Percentiles rank a stretch among this genome's conserved stretches.
phyloP scores from a whole-genome alignment of 345 rosid genomes.

The Gossypium anomalum region DNA sequence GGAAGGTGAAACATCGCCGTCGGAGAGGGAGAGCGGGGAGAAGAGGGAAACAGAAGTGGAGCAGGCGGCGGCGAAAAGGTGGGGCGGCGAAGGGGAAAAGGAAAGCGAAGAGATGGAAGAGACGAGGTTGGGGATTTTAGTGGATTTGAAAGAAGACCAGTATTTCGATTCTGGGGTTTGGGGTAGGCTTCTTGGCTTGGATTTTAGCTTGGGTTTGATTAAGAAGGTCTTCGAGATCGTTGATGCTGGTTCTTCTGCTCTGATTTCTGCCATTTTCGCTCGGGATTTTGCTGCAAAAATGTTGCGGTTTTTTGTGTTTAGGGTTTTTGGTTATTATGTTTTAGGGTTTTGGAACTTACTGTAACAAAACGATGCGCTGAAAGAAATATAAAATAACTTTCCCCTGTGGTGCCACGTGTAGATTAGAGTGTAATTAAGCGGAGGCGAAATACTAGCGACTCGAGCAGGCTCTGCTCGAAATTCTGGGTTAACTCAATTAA shows the following conservation, averaged over 20 bases:
- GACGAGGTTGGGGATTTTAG: slow-evolving; percentile 41
- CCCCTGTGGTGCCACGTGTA: too few species aligned
- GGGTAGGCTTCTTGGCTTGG: slow-evolving; percentile 47
- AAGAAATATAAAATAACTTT: not conserved
- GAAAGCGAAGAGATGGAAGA: slow-evolving; percentile 56
- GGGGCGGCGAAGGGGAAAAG: slow-evolving; percentile 61
- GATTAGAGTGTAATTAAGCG: too few species aligned
- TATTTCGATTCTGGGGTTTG: slow-evolving; percentile 76
- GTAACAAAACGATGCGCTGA: not conserved
- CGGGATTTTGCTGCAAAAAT: slow-evolving; percentile 8
- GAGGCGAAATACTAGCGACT: too few species aligned
- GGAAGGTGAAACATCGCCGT: slow-evolving; percentile 15
- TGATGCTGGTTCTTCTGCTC: slow-evolving; percentile 4
- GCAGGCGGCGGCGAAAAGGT: slow-evolving; percentile 64
- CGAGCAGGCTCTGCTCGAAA: too few species aligned
- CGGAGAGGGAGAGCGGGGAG: slow-evolving; percentile 41
- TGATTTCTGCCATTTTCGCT: slow-evolving; percentile 7
- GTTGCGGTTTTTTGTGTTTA: not conserved
- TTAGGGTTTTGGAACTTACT: not conserved
- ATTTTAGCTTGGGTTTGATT: slow-evolving; percentile 62
- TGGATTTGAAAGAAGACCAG: slow-evolving; percentile 86
- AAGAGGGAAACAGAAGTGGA: slow-evolving; percentile 67
- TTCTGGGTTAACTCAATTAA: too few species aligned
- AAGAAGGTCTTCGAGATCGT: slow-evolving; percentile 46
- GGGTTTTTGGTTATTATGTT: not conserved